phyloP scores from a whole-genome alignment of 306 rosid species.

The Sesbania bispinosa region DNA sequence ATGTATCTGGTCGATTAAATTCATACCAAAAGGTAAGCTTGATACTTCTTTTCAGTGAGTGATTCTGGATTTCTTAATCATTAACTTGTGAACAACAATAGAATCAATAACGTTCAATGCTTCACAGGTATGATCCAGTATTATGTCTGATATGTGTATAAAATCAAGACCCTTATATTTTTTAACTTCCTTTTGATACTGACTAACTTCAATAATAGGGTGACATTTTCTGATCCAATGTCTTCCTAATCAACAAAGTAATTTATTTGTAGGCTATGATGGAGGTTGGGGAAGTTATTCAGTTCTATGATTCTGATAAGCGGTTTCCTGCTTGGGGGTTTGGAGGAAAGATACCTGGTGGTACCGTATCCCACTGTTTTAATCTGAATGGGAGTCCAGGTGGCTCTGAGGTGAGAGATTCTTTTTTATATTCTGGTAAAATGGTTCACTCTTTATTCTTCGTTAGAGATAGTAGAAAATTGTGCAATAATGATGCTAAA shows the following conservation, averaged over 20 bases:
- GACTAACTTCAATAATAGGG: not conserved
- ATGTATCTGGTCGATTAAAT: constrained; percentile 56
- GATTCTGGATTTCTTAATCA: constrained; percentile 1
- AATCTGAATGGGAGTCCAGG: constrained; percentile 57
- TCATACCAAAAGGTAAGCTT: constrained; percentile 70
- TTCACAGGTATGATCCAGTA: not conserved
- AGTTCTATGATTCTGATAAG: constrained; percentile 71
- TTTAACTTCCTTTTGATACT: not conserved
- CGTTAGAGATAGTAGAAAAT: not conserved
- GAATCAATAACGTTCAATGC: not conserved
- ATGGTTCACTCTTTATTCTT: not conserved
- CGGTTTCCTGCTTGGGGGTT: constrained; percentile 95
- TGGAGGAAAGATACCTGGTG: constrained; percentile 55
- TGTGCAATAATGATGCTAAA: not conserved
- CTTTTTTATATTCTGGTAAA: not conserved
- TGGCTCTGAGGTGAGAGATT: constrained; percentile 50
- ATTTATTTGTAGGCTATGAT: constrained; percentile 56
- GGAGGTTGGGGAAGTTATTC: constrained; percentile 88
- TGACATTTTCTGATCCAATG: not conserved
- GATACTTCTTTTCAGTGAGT: not conserved
- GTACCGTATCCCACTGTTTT: constrained; percentile 68
- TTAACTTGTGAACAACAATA: not conserved
- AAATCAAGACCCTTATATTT: not conserved
- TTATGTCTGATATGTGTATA: not conserved
- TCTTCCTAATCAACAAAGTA: constrained; percentile 18